Percentiles rank a stretch among this genome's conserved stretches.
Evolutionary conservation across 2,329 filamentous ascomycete genomes (phyloP).

Genomic region (Fusarium sp.): DNA sequence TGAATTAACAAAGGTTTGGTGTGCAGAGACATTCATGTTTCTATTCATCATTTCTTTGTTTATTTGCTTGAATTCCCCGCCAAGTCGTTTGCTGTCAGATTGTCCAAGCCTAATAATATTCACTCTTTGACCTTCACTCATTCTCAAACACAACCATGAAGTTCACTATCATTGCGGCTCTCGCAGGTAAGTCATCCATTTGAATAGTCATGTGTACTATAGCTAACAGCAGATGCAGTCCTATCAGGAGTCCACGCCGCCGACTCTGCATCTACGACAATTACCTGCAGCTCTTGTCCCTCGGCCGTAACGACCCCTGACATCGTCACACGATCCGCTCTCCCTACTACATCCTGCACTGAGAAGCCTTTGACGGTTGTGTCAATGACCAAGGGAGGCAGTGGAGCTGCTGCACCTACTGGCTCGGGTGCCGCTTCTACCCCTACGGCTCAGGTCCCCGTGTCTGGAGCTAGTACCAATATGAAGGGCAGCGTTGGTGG

Average conservation of each 20-base stretch:
- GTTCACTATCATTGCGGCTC: slow-evolving; percentile 7
- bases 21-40: not conserved
- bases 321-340: slow-evolving; percentile 25
- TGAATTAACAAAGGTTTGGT: not conserved
- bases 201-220: rapidly evolving
- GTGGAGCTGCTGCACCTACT: slow-evolving; percentile 19
- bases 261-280: slow-evolving; percentile 25
- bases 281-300: slow-evolving; percentile 24
- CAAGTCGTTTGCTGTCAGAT: not conserved
- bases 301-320: slow-evolving; percentile 8
- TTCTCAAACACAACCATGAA: slow-evolving; percentile 24
- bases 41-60: not conserved
- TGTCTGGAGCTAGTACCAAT: slow-evolving; percentile 13
- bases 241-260: slow-evolving; percentile 23
- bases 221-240: not conserved
- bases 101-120: not conserved
- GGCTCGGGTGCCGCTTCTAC: slow-evolving; percentile 8
- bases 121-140: slow-evolving; percentile 12
- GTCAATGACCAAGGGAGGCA: not conserved
- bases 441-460: slow-evolving; percentile 6
- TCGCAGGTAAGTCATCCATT: slow-evolving; percentile 8
- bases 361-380: slow-evolving; percentile 17
- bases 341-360: slow-evolving; percentile 22
- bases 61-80: not conserved
- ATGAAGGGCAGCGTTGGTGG: slow-evolving; percentile 11